phyloP scores from a whole-genome alignment of 2,329 filamentous ascomycete genomes.

The Fusarium sp. region DNA sequence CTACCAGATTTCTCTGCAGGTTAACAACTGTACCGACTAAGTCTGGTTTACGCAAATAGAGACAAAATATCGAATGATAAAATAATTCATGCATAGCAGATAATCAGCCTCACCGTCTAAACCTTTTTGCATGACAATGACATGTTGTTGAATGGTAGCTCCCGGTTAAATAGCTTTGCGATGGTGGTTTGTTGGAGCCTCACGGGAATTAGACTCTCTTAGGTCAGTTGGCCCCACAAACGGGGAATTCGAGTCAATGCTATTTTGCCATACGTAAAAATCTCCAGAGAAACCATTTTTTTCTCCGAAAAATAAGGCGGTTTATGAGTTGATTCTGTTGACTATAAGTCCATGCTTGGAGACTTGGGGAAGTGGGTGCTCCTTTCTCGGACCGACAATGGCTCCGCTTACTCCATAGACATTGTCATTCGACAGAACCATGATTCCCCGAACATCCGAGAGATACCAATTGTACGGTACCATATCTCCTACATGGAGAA shows the following conservation, averaged over 20 bases:
- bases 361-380: neutral
- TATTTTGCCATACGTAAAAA: slow-evolving; percentile 8
- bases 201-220: neutral
- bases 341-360: slow-evolving; percentile 1
- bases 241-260: neutral
- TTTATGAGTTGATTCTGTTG: slow-evolving; percentile 10
- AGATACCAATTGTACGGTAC: neutral
- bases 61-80: no score
- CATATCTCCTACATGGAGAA: neutral
- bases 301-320: slow-evolving; percentile 3
- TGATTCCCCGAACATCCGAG: neutral
- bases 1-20: no score
- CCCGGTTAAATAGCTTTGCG: no score
- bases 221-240: no score
- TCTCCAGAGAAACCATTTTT: neutral
- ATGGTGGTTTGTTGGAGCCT: no score
- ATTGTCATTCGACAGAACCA: slow-evolving; percentile 21
- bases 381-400: slow-evolving; percentile 25
- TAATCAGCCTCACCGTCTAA: no score
- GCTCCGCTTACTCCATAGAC: slow-evolving; percentile 8
- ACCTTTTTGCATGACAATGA: no score
- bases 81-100: no score
- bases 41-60: no score
- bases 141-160: no score
- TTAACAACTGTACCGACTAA: no score